A percentile compares a stretch with the other conserved stretches of the same genome.
Evolutionary conservation across 2,329 filamentous ascomycete species (phyloP).

Genomic region (Fusarium agapanthi): DNA sequence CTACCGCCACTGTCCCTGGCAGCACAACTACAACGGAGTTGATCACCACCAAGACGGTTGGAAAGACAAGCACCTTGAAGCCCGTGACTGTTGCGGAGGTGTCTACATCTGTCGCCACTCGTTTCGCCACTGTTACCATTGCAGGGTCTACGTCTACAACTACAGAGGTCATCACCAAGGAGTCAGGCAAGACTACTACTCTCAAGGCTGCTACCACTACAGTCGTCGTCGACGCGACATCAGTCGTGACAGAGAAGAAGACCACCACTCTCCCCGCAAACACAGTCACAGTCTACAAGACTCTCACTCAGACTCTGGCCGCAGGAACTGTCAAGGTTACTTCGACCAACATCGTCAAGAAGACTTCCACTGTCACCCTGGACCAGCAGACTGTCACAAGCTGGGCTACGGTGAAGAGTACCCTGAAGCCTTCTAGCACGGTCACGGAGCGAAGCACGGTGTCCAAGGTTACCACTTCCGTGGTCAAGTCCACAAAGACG

Average conservation of each 20-base stretch:
- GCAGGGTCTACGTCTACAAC: constrained; percentile 28
- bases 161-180: constrained; percentile 20
- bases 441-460: constrained; percentile 24
- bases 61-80: constrained; percentile 24
- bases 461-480: constrained; percentile 24
- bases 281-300: constrained; percentile 30
- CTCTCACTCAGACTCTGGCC: constrained; percentile 6
- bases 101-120: constrained; percentile 19
- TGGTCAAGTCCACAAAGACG: constrained; percentile 22
- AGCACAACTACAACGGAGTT: constrained; percentile 22
- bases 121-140: constrained; percentile 14
- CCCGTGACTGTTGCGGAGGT: constrained; percentile 13
- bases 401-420: constrained; percentile 39
- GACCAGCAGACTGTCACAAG: constrained; percentile 8
- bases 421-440: constrained; percentile 32
- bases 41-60: constrained; percentile 17
- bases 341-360: constrained; percentile 18
- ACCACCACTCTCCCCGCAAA: constrained; percentile 31
- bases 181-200: constrained; percentile 34
- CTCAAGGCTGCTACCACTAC: constrained; percentile 33
- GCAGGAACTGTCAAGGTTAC: constrained; percentile 23
- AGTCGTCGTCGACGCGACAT: constrained; percentile 16
- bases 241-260: constrained; percentile 20
- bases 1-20: constrained; percentile 15
- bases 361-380: constrained; percentile 13